Percentiles rank a stretch among this genome's conserved stretches.
These are phyloP conservation scores for Pseudogymnoascus sp. DNA, from an alignment of 2,329 filamentous ascomycete species.

Conservation along the genomic window DNA sequence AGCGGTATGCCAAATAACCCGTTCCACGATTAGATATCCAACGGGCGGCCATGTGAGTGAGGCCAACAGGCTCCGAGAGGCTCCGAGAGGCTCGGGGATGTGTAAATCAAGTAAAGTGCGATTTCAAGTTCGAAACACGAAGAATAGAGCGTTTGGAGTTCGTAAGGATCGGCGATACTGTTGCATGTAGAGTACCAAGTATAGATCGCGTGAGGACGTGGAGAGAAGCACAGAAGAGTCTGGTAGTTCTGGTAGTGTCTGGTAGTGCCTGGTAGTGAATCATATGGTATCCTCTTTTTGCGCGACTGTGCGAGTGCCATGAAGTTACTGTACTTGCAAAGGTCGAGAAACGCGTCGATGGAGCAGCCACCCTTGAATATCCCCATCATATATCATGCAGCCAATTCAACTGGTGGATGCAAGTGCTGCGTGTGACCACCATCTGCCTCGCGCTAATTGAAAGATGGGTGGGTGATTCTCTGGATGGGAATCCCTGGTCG, in stretches of 20 bases:
- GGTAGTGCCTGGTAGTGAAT: neutral
- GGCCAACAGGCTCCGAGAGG: neutral
- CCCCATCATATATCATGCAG: slow-evolving; percentile 5
- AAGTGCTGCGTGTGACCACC: slow-evolving; percentile 4
- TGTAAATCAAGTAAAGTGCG: slow-evolving; percentile 7
- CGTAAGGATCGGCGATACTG: neutral
- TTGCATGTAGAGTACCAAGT: slow-evolving; percentile 1
- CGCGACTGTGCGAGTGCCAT: neutral
- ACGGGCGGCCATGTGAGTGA: slow-evolving; percentile 6
- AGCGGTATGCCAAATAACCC: neutral
- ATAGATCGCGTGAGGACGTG: slow-evolving; percentile 1
- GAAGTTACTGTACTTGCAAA: neutral
- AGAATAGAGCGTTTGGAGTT: slow-evolving; percentile 2
- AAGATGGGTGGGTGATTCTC: slow-evolving; percentile 6
- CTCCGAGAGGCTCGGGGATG: slow-evolving; percentile 1
- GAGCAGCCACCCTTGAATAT: neutral
- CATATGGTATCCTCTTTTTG: slow-evolving; percentile 8
- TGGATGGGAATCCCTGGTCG: neutral
- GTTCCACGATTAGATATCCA: neutral
- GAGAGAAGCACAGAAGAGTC: slow-evolving; percentile 7
- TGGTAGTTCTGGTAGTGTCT: neutral
- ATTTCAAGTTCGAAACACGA: slow-evolving; percentile 7
- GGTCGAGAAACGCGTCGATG: slow-evolving; percentile 6
- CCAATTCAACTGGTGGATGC: neutral
- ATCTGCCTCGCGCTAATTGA: slow-evolving; percentile 5